These are phyloP conservation scores for Tricladium varicosporioides DNA, from an alignment of 2,329 filamentous ascomycete genomes.

Conservation along the genomic window DNA sequence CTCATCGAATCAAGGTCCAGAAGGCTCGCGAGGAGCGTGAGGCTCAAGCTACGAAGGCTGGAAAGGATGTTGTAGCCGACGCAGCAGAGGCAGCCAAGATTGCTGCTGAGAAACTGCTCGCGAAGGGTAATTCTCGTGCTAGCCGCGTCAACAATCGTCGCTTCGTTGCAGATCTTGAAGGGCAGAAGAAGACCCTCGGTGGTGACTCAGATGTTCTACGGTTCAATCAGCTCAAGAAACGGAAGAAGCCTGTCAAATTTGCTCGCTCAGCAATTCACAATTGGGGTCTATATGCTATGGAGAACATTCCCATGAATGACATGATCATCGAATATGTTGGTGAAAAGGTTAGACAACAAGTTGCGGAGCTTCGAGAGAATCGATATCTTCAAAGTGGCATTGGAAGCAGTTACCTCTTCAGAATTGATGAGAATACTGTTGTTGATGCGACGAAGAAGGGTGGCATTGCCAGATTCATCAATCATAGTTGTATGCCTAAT, in stretches of 20 bases:
- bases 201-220: constrained; percentile 87
- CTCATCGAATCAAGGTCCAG: constrained; percentile 95
- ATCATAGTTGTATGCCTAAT: constrained; percentile 96
- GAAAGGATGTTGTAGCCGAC: constrained; percentile 62
- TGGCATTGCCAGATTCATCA: constrained; percentile 97
- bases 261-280: constrained; percentile 97
- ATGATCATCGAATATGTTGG: constrained; percentile 99
- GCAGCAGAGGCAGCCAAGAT: constrained; percentile 71
- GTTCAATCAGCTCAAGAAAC: constrained; percentile 99
- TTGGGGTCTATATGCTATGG: constrained; percentile 96
- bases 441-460: constrained; percentile 98
- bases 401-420: constrained; percentile 94
- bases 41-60: constrained; percentile 65
- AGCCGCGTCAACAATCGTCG: constrained; percentile 96
- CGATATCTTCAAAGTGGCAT: constrained; percentile 95
- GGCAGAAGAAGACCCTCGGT: constrained; percentile 83
- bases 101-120: constrained; percentile 74
- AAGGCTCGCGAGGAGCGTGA: constrained; percentile 90
- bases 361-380: constrained; percentile 92
- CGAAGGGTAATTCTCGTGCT: constrained; percentile 86
- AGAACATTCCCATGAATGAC: constrained; percentile 94
- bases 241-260: constrained; percentile 98
- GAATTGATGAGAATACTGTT: constrained; percentile 96
- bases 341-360: constrained; percentile 93
- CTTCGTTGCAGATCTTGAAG: constrained; percentile 90